A percentile compares a stretch with the other conserved stretches of the same genome.
Conservation (phyloP, 139 green algal genomes). For the Diplosphaera chodatii region DNA sequence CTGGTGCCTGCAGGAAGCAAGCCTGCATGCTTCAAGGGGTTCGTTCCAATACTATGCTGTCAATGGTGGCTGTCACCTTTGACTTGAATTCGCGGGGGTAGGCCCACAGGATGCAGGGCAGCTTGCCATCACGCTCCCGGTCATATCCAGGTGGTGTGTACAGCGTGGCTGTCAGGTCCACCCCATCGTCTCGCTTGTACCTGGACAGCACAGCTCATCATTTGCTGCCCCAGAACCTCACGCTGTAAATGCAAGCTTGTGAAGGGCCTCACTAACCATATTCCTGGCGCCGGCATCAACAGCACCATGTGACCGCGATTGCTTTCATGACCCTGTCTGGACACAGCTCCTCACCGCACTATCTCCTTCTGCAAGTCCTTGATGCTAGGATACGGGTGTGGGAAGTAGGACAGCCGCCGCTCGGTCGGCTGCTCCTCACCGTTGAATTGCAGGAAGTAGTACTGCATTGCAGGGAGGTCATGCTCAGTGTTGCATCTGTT, state of each 20-base stretch:
- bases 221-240: too few relatives aligned
- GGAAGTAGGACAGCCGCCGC: constrained; percentile 79
- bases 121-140: constrained; percentile 60
- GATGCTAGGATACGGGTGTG: constrained; percentile 90
- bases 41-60: too few relatives aligned
- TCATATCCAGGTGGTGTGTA: constrained; percentile 89
- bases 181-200: constrained; percentile 88
- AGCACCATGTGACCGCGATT: too few relatives aligned
- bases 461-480: not conserved
- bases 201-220: constrained; percentile 23
- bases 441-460: constrained; percentile 1
- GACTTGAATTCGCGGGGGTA: constrained; percentile 90
- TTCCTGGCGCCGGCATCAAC: too few relatives aligned
- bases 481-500: not conserved
- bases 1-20: too few relatives aligned
- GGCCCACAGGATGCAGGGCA: constrained; percentile 91
- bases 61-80: too few relatives aligned
- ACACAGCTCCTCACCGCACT: too few relatives aligned
- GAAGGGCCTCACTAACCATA: too few relatives aligned
- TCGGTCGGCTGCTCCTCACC: constrained; percentile 13
- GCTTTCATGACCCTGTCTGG: too few relatives aligned
- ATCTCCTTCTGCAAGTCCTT: constrained; percentile 65
- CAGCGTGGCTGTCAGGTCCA: constrained; percentile 90
- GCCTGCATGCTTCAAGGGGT: too few relatives aligned
- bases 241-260: too few relatives aligned